Base-by-base conservation (phyloP, 202 grass and related monocot genomes). In the Eragrostis tef region DNA sequence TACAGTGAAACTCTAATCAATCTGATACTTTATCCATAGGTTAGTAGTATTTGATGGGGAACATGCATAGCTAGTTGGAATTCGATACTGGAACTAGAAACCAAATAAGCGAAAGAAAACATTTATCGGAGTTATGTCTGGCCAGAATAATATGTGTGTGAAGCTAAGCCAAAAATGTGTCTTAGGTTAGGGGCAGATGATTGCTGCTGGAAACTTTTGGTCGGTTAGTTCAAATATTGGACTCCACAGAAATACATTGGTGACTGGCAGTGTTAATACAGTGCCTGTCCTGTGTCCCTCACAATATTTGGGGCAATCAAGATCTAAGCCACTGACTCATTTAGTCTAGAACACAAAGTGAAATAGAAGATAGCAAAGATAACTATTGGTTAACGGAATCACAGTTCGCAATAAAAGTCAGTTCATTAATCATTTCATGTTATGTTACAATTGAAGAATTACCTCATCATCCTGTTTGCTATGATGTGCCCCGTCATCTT, bases 401-500 rank as follows among this genome's bases (percentile, higher is more conserved):
- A 43, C 6, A 29, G 44, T 71, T 41, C 6, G 3, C 46, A 48
- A 47, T 42, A 49, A 47, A 19, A 56, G n/a, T 48, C 71, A 48
- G 52, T 42, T 36, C 20, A 36, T 58, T 46, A 46, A 70, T 4
- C 39, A 36, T 65, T 77, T 9, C 45, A 49, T 25, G 31, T 59
- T 69, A n/a, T n/a, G 56, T 3, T 68, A 52, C 12, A 81, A 41
- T 82, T 75, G 11, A 22, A 14, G 49, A 85, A 26, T 81, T 93
- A 93, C 88, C 78, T 94, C 92, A 67, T 91, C 89, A 71, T 91
- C 87, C 19, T 86, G 92, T 83, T 89, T 94, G 72, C 61, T 91
- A 31, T 89, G 84, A 49, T 53, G 74, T 41, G 59, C 74, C 57
- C 91, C 92, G 11, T 89, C 92, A 60, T 91, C 89, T 54, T 87